Evolutionary conservation across 2,329 filamentous ascomycete species (phyloP).

Genomic region (Epichloe scottii): DNA sequence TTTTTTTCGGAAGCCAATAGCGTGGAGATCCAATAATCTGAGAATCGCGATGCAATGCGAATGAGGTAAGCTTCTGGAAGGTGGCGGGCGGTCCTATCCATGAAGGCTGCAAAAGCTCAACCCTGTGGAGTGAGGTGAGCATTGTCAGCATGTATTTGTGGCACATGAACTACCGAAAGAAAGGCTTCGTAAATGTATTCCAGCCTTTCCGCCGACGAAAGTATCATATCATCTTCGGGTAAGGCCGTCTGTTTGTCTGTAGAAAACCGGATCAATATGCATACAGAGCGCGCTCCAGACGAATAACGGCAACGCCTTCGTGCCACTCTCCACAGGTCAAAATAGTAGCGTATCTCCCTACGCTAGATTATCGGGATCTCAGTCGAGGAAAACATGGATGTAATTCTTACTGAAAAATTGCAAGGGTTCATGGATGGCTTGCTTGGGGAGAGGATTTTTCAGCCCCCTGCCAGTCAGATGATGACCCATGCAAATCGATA

Average conservation of each 20-base stretch:
- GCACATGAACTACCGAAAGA: neutral
- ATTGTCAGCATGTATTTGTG: neutral
- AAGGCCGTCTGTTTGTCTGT: neutral
- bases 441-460: neutral
- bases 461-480: neutral
- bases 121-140: neutral
- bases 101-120: neutral
- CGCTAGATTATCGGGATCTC: neutral
- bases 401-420: neutral
- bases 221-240: neutral
- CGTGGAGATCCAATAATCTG: neutral
- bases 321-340: neutral
- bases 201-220: neutral
- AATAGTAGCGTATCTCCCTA: neutral
- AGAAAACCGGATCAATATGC: neutral
- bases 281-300: neutral
- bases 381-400: neutral
- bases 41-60: neutral
- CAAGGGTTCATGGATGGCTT: neutral
- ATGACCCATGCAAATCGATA: neutral
- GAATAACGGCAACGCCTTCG: neutral
- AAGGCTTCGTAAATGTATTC: neutral
- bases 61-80: conserved; percentile 2
- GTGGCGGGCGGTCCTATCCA: neutral
- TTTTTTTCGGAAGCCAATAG: neutral